Conservation (phyloP, 192 early-diverging fungal genomes). For the Backusella macrospora region DNA sequence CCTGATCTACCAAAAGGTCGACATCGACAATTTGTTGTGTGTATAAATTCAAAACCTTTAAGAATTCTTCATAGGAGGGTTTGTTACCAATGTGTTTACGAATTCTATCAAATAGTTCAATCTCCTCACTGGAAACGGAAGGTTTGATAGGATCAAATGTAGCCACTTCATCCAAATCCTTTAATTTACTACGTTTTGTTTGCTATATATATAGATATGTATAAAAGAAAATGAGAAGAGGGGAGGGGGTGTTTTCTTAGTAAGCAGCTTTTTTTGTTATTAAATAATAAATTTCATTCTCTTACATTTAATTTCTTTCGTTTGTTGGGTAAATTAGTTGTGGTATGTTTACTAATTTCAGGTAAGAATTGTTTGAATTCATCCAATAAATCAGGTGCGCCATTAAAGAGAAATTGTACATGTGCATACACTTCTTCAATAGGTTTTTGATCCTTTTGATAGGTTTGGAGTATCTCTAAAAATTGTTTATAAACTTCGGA, state of each 20-base stretch:
- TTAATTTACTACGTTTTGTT: constrained; percentile 27
- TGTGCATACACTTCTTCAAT: constrained; percentile 97
- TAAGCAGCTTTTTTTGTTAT: too few relatives aligned
- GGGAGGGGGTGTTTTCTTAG: too few relatives aligned
- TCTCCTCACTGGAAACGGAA: constrained; percentile 71
- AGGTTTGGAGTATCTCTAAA: constrained; percentile 95
- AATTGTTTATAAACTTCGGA: constrained; percentile 98
- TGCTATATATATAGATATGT: background rate
- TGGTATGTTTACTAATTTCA: constrained; percentile 70
- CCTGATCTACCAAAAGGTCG: constrained; percentile 81
- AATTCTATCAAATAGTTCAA: constrained; percentile 93
- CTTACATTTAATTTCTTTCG: constrained; percentile 15
- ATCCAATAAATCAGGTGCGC: constrained; percentile 86
- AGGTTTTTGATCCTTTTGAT: constrained; percentile 95
- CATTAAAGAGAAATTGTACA: constrained; percentile 87
- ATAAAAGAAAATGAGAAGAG: background rate
- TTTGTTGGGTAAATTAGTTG: constrained; percentile 32
- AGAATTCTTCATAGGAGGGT: constrained; percentile 91
- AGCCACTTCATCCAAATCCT: constrained; percentile 13
- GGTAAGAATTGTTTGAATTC: constrained; percentile 99
- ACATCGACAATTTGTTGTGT: constrained; percentile 92
- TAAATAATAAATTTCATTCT: background rate
- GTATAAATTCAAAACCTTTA: constrained; percentile 94
- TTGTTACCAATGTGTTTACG: constrained; percentile 88
- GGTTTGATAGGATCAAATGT: constrained; percentile 36